A percentile compares a stretch with the other conserved stretches of the same genome.
phyloP scores from a whole-genome alignment of 2,329 filamentous ascomycete genomes.

The Penicillium thymicola region DNA sequence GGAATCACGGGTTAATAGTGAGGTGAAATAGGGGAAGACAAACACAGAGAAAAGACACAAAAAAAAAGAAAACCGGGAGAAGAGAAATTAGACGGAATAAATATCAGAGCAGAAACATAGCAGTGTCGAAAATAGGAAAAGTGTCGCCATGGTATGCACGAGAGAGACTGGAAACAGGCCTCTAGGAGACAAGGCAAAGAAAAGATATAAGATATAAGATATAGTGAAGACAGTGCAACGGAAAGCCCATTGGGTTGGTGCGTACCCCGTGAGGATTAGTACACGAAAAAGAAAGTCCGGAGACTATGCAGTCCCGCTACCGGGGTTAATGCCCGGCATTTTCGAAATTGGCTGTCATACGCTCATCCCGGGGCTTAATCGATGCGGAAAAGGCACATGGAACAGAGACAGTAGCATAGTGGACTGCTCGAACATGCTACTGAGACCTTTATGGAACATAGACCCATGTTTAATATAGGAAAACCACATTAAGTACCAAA shows the following conservation, averaged over 20 bases:
- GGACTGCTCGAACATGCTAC: not conserved
- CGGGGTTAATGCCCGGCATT: not conserved
- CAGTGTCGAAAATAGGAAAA: conserved; percentile 1
- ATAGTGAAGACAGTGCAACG: conserved; percentile 1
- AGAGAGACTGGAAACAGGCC: conserved; percentile 1
- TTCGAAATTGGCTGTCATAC: not conserved
- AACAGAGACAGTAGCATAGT: conserved; percentile 6
- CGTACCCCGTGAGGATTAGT: conserved; percentile 2
- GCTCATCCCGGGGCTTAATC: not conserved
- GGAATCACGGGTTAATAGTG: conserved; percentile 1
- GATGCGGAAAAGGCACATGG: not conserved
- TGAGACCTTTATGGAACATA: conserved; percentile 6
- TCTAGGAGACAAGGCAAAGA: not conserved
- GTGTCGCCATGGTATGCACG: conserved; percentile 18
- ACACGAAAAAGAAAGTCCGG: not conserved
- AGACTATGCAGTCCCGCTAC: not conserved
- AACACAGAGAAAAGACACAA: not conserved
- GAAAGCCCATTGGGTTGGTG: conserved; percentile 1
- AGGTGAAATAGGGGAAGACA: not conserved
- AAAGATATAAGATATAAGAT: not conserved
- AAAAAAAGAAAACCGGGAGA: not conserved
- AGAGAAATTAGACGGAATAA: conserved; percentile 6
- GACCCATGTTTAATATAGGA: conserved; percentile 5
- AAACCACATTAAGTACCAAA: conserved; percentile 16
- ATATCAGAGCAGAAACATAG: conserved; percentile 4